Percentiles rank a stretch among this genome's conserved stretches.
These are phyloP conservation scores for Aspergillus amoenus DNA, from an alignment of 2,329 filamentous ascomycete genomes.

Conservation along the genomic window DNA sequence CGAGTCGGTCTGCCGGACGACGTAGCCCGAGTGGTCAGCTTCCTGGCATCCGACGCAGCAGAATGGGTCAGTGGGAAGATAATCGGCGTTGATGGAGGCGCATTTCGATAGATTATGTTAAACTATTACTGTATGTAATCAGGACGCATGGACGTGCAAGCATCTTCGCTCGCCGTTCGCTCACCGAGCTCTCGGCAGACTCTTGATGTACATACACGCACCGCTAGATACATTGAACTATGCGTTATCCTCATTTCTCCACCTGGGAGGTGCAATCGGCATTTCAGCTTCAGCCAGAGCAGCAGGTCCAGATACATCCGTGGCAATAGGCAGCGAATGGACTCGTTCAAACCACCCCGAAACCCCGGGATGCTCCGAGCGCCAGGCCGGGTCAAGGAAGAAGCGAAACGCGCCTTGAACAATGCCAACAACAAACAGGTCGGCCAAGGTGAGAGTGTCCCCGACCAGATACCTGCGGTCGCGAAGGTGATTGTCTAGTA, in stretches of 20 bases:
- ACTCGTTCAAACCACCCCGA: conserved; percentile 9
- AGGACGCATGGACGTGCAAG: no score
- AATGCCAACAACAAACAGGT: conserved; percentile 7
- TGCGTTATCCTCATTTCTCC: no score
- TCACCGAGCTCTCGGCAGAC: background rate
- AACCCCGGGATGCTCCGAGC: background rate
- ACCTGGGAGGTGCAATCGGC: background rate
- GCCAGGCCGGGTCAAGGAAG: conserved; percentile 6
- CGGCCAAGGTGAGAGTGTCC: conserved; percentile 2
- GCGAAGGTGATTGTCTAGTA: conserved; percentile 4
- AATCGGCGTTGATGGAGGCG: background rate
- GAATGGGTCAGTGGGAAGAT: conserved; percentile 11
- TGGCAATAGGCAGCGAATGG: background rate
- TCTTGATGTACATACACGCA: background rate
- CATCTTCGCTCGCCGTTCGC: conserved; percentile 1
- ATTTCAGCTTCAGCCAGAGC: background rate
- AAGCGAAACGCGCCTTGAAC: conserved; percentile 2
- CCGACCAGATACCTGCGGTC: conserved; percentile 4
- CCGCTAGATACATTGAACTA: background rate
- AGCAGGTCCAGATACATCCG: background rate
- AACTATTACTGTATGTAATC: background rate
- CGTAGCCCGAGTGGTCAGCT: conserved; percentile 9
- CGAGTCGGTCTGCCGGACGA: conserved; percentile 4
- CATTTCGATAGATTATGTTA: background rate
- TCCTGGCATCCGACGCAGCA: conserved; percentile 8